Percentiles rank a stretch among this genome's conserved stretches.
phyloP scores from a whole-genome alignment of 768 basidiomycete species.

The Lepiota brunneoincarnata region DNA sequence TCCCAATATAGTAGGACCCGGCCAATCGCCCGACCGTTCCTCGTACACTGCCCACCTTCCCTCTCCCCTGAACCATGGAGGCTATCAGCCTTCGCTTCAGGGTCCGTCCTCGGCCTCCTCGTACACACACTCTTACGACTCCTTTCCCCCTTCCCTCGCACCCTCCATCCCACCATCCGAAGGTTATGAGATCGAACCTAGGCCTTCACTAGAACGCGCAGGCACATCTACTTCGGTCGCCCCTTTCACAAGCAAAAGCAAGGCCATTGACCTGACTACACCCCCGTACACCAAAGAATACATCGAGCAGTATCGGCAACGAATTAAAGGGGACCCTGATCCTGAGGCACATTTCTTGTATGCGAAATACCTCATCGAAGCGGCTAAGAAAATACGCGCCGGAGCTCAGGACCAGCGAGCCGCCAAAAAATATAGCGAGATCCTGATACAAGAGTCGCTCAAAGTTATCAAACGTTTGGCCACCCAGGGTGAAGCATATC shows the following conservation, averaged over 20 bases:
- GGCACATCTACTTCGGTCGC: conserved; percentile 55
- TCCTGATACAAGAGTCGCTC: conserved; percentile 82
- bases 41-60: conserved; percentile 16
- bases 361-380: conserved; percentile 98
- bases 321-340: conserved; percentile 97
- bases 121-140: conserved; percentile 17
- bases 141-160: conserved; percentile 23
- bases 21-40: conserved; percentile 14
- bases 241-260: conserved; percentile 63
- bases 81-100: conserved; percentile 16
- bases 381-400: conserved; percentile 86
- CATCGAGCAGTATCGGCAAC: conserved; percentile 95
- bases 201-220: conserved; percentile 55
- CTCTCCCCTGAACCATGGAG: conserved; percentile 13
- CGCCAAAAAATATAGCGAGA: conserved; percentile 88
- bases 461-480: conserved; percentile 92
- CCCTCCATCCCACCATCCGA: conserved; percentile 18
- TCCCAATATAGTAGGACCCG: conserved; percentile 12
- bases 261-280: conserved; percentile 77
- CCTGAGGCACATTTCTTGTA: conserved; percentile 97
- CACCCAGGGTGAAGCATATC: conserved; percentile 86
- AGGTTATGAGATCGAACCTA: conserved; percentile 53
- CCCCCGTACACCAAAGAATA: conserved; percentile 95
- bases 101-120: conserved; percentile 15
- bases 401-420: conserved; percentile 74